A percentile compares a stretch with the other conserved stretches of the same genome.
phyloP scores from a whole-genome alignment of 2,329 filamentous ascomycete species.

The Monilinia fructicola region DNA sequence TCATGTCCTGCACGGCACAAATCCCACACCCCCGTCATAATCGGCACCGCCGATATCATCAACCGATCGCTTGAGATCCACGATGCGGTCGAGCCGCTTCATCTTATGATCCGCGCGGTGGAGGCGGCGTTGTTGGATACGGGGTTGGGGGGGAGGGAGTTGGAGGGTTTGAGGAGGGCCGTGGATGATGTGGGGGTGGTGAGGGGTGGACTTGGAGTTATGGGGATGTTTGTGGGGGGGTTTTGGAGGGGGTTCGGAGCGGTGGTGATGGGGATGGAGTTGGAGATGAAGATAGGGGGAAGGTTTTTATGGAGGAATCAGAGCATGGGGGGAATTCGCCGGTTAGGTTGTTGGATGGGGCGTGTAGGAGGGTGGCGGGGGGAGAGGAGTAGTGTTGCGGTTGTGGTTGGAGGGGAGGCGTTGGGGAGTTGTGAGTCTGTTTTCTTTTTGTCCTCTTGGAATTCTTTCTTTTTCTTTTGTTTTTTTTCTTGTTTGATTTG shows the following conservation, averaged over 20 bases:
- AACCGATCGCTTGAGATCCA: conserved; percentile 53
- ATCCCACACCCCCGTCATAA: conserved; percentile 51
- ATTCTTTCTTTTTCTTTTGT: not conserved
- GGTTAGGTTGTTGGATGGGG: conserved; percentile 61
- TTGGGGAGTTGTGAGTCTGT: conserved; percentile 45
- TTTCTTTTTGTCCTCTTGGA: not conserved
- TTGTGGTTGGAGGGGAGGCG: conserved; percentile 65
- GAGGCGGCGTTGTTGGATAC: not conserved
- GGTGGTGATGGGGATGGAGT: too few relatives aligned
- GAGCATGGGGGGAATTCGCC: conserved; percentile 50
- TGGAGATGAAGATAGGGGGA: not conserved
- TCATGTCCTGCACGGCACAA: too few relatives aligned
- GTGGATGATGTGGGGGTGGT: conserved; percentile 48
- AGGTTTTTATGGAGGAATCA: conserved; percentile 4
- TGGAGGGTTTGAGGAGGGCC: conserved; percentile 51
- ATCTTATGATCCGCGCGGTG: conserved; percentile 47
- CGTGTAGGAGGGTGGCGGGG: conserved; percentile 55
- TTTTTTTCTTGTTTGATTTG: not conserved
- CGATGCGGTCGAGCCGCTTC: conserved; percentile 58
- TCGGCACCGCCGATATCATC: conserved; percentile 62
- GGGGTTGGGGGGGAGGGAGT: conserved; percentile 40
- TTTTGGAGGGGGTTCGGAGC: not conserved
- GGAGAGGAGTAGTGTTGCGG: conserved; percentile 55
- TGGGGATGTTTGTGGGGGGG: not conserved
- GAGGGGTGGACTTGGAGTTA: conserved; percentile 15